phyloP scores from a whole-genome alignment of 1,284 basidiomycete genomes.

The Ceratobasidium sp. region DNA sequence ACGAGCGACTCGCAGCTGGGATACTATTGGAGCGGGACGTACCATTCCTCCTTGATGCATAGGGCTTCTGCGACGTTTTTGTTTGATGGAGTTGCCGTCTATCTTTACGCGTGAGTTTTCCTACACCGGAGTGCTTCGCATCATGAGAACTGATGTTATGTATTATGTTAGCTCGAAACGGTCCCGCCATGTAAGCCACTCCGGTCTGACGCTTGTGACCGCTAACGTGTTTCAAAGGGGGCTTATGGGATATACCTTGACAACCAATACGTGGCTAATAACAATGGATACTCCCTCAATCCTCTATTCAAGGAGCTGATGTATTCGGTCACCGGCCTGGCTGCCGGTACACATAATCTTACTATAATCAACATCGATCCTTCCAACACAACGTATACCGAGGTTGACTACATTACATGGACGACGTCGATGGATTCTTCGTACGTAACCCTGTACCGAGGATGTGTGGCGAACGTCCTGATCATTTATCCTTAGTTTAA shows the following conservation, averaged over 20 bases:
- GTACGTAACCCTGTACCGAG: background rate
- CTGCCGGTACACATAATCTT: slow-evolving; percentile 16
- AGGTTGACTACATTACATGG: slow-evolving; percentile 31
- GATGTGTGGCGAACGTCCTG: background rate
- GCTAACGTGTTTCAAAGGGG: background rate
- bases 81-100: slow-evolving; percentile 31
- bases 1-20: slow-evolving; percentile 15
- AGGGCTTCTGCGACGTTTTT: slow-evolving; percentile 11
- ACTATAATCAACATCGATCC: slow-evolving; percentile 19
- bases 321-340: slow-evolving; percentile 6
- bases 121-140: background rate
- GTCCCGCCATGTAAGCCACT: slow-evolving; percentile 16
- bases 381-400: slow-evolving; percentile 16
- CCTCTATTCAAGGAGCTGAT: slow-evolving; percentile 8
- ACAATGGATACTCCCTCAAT: slow-evolving; percentile 18
- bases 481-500: slow-evolving; percentile 5
- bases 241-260: slow-evolving; percentile 22
- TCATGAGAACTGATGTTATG: background rate
- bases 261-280: background rate
- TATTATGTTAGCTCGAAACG: slow-evolving; percentile 13
- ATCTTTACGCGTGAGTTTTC: slow-evolving; percentile 29
- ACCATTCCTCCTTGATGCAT: slow-evolving; percentile 4
- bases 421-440: slow-evolving; percentile 17
- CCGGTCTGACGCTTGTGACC: background rate
- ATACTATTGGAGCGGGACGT: slow-evolving; percentile 13